phyloP scores from a whole-genome alignment of 805 yeast species.

The Metschnikowia cubensis region DNA sequence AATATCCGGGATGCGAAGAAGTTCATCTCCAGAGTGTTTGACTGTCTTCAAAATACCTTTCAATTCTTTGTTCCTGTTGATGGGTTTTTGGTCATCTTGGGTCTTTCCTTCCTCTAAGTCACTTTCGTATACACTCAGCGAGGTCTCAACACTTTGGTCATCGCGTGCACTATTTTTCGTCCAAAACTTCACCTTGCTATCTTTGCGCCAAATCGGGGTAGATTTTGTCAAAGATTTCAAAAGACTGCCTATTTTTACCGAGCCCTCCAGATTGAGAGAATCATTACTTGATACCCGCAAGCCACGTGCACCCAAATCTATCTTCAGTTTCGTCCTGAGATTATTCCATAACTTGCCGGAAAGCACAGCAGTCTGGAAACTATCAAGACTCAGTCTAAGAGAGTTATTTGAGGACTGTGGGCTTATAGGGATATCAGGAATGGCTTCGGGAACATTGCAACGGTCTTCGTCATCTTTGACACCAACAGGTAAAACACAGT shows the following conservation, averaged over 20 bases:
- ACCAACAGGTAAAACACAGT: background rate
- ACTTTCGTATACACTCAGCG: background rate
- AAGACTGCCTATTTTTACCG: background rate
- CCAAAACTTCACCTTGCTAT: background rate
- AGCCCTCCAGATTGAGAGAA: background rate
- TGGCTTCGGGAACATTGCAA: background rate
- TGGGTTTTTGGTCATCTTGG: background rate
- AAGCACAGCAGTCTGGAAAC: background rate
- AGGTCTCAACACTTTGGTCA: background rate
- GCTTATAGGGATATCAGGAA: background rate
- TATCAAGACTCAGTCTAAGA: background rate
- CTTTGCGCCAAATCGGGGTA: background rate
- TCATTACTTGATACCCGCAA: background rate
- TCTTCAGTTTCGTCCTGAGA: background rate
- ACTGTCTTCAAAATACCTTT: background rate
- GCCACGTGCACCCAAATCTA: background rate
- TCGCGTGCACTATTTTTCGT: background rate
- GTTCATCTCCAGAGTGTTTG: background rate
- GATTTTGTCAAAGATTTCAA: background rate
- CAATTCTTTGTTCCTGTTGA: background rate
- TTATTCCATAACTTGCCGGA: background rate
- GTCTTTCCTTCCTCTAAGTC: background rate
- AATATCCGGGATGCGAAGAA: background rate
- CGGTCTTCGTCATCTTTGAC: background rate
- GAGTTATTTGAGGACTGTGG: background rate